phyloP scores from a whole-genome alignment of 768 basidiomycete genomes.

The Tricholoma terreum region DNA sequence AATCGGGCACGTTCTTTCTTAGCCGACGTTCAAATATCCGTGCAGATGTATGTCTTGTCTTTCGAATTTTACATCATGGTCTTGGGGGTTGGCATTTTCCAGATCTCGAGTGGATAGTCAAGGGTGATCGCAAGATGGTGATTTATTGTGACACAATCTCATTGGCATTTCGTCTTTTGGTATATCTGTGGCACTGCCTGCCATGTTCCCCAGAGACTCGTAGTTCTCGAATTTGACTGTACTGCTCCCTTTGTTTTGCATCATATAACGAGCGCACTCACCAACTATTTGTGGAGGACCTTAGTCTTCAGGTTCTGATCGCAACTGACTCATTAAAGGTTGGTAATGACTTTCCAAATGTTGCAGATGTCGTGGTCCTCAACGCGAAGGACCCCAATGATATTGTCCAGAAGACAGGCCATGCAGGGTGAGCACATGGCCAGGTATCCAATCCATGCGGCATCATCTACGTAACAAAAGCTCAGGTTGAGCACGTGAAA shows the following conservation, averaged over 20 bases:
- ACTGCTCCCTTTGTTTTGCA: neutral
- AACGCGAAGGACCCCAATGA: neutral
- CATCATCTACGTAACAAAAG: neutral
- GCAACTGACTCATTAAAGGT: neutral
- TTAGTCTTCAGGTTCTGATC: neutral
- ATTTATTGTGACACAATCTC: neutral
- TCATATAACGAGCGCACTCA: neutral
- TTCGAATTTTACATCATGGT: neutral
- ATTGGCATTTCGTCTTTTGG: neutral
- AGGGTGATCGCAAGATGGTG: neutral
- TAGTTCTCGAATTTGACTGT: neutral
- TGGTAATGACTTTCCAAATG: neutral
- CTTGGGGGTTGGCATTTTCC: neutral
- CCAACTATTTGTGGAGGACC: neutral
- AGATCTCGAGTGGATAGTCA: neutral
- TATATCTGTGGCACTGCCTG: neutral
- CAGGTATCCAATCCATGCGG: neutral
- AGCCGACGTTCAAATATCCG: no score
- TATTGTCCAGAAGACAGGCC: neutral
- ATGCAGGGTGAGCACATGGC: neutral
- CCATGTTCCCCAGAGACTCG: neutral
- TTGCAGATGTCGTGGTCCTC: neutral
- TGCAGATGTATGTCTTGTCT: neutral
- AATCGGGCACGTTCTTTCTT: neutral
- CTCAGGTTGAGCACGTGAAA: neutral